A percentile compares a stretch with the other conserved stretches of the same genome.
Evolutionary conservation across 2,329 filamentous ascomycete species (phyloP).

Genomic region (Lasiodiplodia sp.): DNA sequence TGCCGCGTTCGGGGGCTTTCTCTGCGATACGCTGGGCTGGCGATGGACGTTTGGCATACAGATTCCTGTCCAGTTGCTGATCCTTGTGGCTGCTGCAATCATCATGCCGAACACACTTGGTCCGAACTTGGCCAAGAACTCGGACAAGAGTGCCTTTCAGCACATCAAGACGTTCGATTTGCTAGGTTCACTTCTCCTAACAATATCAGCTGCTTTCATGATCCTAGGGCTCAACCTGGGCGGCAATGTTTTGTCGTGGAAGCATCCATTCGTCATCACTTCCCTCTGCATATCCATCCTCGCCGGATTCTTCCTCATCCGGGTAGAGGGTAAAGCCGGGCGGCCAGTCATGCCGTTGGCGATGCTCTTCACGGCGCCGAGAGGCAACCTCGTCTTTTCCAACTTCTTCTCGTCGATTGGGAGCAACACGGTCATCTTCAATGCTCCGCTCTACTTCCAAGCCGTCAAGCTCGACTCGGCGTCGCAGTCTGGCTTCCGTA

Average conservation of each 20-base stretch:
- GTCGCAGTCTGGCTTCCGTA: constrained; percentile 74
- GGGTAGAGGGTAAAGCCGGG: constrained; percentile 47
- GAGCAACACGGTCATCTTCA: constrained; percentile 68
- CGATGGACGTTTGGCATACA: constrained; percentile 70
- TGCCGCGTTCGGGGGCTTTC: constrained; percentile 72
- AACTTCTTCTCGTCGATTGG: constrained; percentile 60
- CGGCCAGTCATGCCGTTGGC: constrained; percentile 59
- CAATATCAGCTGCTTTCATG: constrained; percentile 55
- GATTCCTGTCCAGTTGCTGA: constrained; percentile 56
- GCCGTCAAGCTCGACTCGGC: constrained; percentile 63
- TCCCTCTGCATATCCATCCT: constrained; percentile 54
- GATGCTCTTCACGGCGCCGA: constrained; percentile 55
- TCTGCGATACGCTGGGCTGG: constrained; percentile 76
- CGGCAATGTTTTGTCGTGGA: constrained; percentile 61
- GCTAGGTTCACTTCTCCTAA: constrained; percentile 57
- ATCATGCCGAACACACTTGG: constrained; percentile 56
- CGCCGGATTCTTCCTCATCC: constrained; percentile 50
- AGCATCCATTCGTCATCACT: constrained; percentile 57
- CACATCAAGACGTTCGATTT: constrained; percentile 59
- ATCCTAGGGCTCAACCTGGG: constrained; percentile 62
- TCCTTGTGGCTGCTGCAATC: constrained; percentile 52
- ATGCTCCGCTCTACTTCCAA: constrained; percentile 73
- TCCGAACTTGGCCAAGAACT: constrained; percentile 51
- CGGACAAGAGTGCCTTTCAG: constrained; percentile 50
- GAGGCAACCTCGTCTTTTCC: constrained; percentile 58